A percentile compares a stretch with the other conserved stretches of the same genome.
Evolutionary conservation across 2,329 filamentous ascomycete species (phyloP).

Genomic region (Claviceps cyperi): DNA sequence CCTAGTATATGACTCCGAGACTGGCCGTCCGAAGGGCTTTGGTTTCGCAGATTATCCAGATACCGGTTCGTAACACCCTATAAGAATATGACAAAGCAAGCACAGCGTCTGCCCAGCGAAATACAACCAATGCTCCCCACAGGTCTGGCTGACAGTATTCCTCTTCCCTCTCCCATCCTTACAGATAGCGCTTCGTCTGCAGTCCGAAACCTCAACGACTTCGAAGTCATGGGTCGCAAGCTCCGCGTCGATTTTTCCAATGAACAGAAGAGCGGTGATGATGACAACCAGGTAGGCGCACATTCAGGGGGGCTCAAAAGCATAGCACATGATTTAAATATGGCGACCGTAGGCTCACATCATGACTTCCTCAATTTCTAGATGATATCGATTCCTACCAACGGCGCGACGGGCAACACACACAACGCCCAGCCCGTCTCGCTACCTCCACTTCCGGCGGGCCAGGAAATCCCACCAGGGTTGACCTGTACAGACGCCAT

Average conservation of each 20-base stretch:
- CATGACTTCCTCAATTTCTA: background rate
- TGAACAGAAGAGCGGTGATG: slow-evolving; percentile 64
- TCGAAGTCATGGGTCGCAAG: slow-evolving; percentile 89
- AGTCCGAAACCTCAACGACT: slow-evolving; percentile 87
- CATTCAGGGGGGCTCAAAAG: no score
- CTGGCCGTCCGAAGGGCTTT: slow-evolving; percentile 87
- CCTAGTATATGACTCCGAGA: slow-evolving; percentile 90
- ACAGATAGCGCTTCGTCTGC: slow-evolving; percentile 73
- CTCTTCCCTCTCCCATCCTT: background rate
- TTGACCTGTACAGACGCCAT: slow-evolving; percentile 82
- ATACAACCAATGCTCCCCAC: no score
- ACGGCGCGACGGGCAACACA: slow-evolving; percentile 16
- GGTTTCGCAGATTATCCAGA: slow-evolving; percentile 95
- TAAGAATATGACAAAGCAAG: background rate
- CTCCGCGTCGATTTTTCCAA: slow-evolving; percentile 93
- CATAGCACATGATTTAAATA: background rate
- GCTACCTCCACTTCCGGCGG: slow-evolving; percentile 70
- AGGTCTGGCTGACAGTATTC: slow-evolving; percentile 8
- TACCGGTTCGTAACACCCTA: slow-evolving; percentile 41
- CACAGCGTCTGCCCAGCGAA: background rate
- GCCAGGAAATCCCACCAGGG: slow-evolving; percentile 69
- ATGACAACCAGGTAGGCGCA: slow-evolving; percentile 17
- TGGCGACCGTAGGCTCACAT: background rate
- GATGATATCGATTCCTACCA: slow-evolving; percentile 16
- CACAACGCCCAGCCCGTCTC: slow-evolving; percentile 28